These are phyloP conservation scores for Hypoxylon subgilvum DNA, from an alignment of 495 filamentous ascomycete species.

Conservation along the genomic window DNA sequence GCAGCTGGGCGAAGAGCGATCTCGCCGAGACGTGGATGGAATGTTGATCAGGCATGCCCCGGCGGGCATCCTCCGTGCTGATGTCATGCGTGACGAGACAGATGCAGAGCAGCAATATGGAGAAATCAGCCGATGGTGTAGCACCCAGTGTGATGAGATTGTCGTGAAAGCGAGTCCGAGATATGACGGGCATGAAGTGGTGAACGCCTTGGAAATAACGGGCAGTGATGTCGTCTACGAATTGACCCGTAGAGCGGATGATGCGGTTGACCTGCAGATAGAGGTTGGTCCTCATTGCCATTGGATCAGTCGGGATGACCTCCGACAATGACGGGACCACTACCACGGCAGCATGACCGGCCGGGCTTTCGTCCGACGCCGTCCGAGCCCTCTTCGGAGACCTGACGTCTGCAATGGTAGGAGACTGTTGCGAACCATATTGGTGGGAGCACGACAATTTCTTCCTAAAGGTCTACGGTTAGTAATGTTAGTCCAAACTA, in stretches of 20 bases:
- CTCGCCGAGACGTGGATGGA: conserved; percentile 44
- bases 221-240: conserved; percentile 43
- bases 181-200: conserved; percentile 47
- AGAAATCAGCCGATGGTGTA: conserved; percentile 37
- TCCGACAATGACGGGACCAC: background rate
- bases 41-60: conserved; percentile 27
- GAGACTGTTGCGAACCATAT: conserved; percentile 11
- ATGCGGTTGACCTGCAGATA: conserved; percentile 39
- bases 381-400: conserved; percentile 1
- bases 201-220: conserved; percentile 50
- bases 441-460: background rate
- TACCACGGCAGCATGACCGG: background rate
- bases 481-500: background rate
- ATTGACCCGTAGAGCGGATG: conserved; percentile 40
- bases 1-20: conserved; percentile 46
- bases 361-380: too few relatives aligned
- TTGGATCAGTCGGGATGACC: conserved; percentile 6
- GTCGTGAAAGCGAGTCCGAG: conserved; percentile 40
- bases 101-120: conserved; percentile 46
- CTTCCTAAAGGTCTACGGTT: background rate
- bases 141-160: conserved; percentile 29
- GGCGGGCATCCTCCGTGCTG: conserved; percentile 10
- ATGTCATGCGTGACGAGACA: conserved; percentile 37
- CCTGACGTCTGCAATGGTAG: conserved; percentile 10
- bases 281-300: conserved; percentile 11